Base-by-base conservation (phyloP, 192 early-diverging fungal species). In the Entophlyctis luteolus region DNA sequence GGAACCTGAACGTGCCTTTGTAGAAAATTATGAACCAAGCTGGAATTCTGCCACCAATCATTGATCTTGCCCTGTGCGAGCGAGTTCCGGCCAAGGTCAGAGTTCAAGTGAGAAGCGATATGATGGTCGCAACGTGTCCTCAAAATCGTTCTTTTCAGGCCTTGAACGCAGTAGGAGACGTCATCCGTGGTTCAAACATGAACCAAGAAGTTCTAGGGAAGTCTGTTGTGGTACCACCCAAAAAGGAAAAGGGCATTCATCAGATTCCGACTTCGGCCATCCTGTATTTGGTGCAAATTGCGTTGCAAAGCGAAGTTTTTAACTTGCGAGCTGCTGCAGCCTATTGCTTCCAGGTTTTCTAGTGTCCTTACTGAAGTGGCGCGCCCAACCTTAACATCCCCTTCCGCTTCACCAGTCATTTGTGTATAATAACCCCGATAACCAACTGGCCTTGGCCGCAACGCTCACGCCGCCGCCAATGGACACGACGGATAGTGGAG, bases 161-260 rank as follows among this genome's bases (percentile, higher is more conserved):
- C 0, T 77, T 99, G 27, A 92, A 89, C 70, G 88, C 93, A 0
- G 79, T 96, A 47, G 91, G 88, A 4, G 94, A 97, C 63, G 68
- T 91, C 6, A 85, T 98, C 35, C 83, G 92, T 27, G 79, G 83
- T 1, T 87, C 93, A 73, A 72, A 80, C 32, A 77, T 73, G 0
- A 94, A 91, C 72, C 94, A 95, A 67, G 88, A 89, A 31, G 45
- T 85, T 2, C 87, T 96, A 52, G 82, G 84, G 39, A 89, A 87
- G 23, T 83, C 82, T 6, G 78, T 89, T 36, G 85, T 94, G 23
- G 81, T 86, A 3, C 62, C 62, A 12, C 18, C 23, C 16, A 63
- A 38, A n/a, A 63, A 63, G 35, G 47, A 50, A n/a, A 77, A 82
- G 10, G 75, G 85, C 0, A 39, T 53, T 4, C 47, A 50, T 18